phyloP scores from a whole-genome alignment of 306 rosid species.

The Acacia melanoxylon region DNA sequence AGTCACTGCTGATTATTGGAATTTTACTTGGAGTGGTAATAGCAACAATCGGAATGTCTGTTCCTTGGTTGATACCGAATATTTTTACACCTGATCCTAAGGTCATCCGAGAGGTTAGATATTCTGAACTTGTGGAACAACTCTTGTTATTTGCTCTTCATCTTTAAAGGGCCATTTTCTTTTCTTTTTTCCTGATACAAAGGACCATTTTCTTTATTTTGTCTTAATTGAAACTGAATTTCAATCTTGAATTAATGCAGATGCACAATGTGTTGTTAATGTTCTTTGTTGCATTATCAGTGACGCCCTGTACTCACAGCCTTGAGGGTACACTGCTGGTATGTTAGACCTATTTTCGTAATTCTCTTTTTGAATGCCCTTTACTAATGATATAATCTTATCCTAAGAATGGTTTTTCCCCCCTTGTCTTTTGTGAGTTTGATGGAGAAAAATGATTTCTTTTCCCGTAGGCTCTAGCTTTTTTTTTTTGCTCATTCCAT shows the following conservation, averaged over 20 bases:
- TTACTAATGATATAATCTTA: background rate
- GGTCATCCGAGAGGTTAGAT: conserved; percentile 7
- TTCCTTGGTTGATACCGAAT: background rate
- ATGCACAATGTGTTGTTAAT: conserved; percentile 1
- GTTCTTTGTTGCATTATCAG: conserved; percentile 13
- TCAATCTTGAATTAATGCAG: background rate
- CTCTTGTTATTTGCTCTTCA: background rate
- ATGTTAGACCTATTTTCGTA: background rate
- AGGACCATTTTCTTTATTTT: background rate
- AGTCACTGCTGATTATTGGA: conserved; percentile 1
- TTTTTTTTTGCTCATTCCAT: background rate
- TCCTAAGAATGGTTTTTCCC: background rate
- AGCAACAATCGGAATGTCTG: background rate
- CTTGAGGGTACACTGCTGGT: conserved; percentile 2
- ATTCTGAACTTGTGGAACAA: background rate
- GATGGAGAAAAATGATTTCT: background rate
- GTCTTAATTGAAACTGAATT: background rate
- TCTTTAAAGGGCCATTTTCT: background rate
- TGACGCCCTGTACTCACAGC: conserved; percentile 5
- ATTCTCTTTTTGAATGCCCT: background rate
- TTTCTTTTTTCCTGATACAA: background rate
- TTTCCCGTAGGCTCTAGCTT: background rate
- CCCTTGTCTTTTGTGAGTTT: background rate
- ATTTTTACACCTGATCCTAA: background rate
- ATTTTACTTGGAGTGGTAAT: background rate